phyloP scores from a whole-genome alignment of 2,329 filamentous ascomycete genomes.

The Colletotrichum sp. region DNA sequence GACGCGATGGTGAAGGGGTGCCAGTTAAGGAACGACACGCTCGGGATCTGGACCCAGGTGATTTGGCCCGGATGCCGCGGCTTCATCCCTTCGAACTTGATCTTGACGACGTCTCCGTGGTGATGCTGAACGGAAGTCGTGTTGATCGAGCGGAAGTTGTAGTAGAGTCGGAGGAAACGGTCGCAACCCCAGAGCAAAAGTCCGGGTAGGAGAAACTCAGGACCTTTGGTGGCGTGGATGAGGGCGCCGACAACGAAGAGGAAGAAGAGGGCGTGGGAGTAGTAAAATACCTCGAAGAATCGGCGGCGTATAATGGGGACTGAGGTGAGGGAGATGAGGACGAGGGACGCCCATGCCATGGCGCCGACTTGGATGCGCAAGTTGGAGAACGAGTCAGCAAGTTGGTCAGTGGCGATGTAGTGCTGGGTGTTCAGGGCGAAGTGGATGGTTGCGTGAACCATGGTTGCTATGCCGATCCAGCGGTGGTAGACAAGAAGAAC shows the following conservation, averaged over 20 bases:
- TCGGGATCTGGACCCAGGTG: neutral
- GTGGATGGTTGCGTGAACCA: neutral
- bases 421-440: neutral
- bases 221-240: neutral
- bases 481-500: neutral
- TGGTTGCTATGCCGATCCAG: neutral
- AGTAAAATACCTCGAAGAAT: neutral
- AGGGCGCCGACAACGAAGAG: neutral
- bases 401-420: neutral
- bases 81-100: neutral
- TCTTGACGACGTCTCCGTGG: neutral
- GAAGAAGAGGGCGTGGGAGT: neutral
- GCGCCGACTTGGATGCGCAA: neutral
- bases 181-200: neutral
- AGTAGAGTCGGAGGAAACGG: neutral
- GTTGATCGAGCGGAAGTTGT: neutral
- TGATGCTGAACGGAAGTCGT: neutral
- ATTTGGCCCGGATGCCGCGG: neutral
- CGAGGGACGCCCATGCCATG: neutral
- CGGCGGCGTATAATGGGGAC: neutral
- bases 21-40: neutral
- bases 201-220: fast-evolving
- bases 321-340: neutral
- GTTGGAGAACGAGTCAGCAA: neutral
- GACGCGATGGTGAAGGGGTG: neutral